These are phyloP conservation scores for Favolaschia claudopus DNA, from an alignment of 768 basidiomycete genomes.

Conservation along the genomic window DNA sequence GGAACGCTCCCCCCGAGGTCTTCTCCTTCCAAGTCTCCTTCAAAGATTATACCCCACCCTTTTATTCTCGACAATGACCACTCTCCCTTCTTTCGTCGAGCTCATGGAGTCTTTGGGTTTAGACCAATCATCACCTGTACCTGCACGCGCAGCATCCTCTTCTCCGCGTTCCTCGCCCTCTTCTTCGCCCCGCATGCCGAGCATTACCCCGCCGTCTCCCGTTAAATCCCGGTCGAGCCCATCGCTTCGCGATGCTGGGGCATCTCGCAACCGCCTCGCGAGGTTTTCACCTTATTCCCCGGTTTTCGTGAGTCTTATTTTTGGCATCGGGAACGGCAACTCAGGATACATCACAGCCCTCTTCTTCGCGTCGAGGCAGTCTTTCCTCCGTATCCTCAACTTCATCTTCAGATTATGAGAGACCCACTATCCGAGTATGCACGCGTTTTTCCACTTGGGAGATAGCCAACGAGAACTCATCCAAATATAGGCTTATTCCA, in stretches of 20 bases:
- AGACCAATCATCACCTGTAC: conserved; percentile 51
- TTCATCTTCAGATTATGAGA: conserved; percentile 45
- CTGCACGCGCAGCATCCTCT: conserved; percentile 49
- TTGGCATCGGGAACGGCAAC: background rate
- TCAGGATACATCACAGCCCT: conserved; percentile 36
- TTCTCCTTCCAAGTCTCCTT: conserved; percentile 36
- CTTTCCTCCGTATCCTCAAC: conserved; percentile 53
- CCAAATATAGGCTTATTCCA: conserved; percentile 42
- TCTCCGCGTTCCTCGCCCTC: conserved; percentile 56
- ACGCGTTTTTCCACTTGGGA: conserved; percentile 21
- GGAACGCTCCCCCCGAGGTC: conserved; percentile 25
- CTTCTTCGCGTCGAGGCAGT: conserved; percentile 54
- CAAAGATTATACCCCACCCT: conserved; percentile 42
- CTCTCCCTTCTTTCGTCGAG: conserved; percentile 87
- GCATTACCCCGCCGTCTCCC: conserved; percentile 41
- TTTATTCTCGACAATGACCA: conserved; percentile 57
- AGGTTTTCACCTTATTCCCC: conserved; percentile 62
- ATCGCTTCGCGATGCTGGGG: conserved; percentile 47
- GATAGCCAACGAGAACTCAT: conserved; percentile 3
- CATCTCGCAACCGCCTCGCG: conserved; percentile 44
- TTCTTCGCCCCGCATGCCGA: conserved; percentile 44
- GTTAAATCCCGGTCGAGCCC: conserved; percentile 54
- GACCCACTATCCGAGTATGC: conserved; percentile 44
- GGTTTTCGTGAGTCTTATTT: conserved; percentile 41
- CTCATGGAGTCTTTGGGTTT: conserved; percentile 87